Conservation (phyloP, 176 grass and related monocot genomes). For the Alopecurus myosuroides region DNA sequence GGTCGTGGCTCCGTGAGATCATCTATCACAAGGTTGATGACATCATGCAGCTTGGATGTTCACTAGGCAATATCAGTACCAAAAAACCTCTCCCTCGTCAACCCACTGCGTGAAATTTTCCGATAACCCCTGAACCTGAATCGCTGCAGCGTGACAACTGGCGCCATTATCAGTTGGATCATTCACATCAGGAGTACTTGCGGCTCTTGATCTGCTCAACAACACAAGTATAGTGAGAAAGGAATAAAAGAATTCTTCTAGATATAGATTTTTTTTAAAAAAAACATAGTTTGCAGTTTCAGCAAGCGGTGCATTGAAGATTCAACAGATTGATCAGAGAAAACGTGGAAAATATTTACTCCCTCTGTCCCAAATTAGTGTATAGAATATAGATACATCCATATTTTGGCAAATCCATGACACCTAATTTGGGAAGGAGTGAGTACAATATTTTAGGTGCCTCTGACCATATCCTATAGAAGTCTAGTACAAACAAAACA, state of each 20-base stretch:
- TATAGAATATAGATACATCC: no score
- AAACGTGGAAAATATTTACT: constrained; percentile 4
- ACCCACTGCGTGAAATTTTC: constrained; percentile 60
- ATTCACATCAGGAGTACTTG: constrained; percentile 45
- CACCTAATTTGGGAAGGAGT: no score
- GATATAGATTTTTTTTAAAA: not conserved
- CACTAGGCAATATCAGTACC: constrained; percentile 53
- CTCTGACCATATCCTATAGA: not conserved
- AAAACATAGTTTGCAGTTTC: not conserved
- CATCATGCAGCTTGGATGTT: constrained; percentile 19
- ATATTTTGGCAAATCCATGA: no score
- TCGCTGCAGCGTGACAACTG: not conserved
- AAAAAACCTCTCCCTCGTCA: constrained; percentile 45
- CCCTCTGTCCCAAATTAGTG: no score
- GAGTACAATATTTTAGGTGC: not conserved
- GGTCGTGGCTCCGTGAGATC: constrained; percentile 1
- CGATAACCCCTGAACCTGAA: constrained; percentile 41
- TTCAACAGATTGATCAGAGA: constrained; percentile 21
- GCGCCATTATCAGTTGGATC: constrained; percentile 22
- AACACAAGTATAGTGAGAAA: constrained; percentile 12
- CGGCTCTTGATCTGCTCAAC: constrained; percentile 37
- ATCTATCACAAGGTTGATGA: constrained; percentile 5
- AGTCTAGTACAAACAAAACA: not conserved
- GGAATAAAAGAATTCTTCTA: not conserved
- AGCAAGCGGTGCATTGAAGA: not conserved